Evolutionary conservation across 2,329 filamentous ascomycete genomes (phyloP).

Genomic region (Colletotrichum chlorophyti): DNA sequence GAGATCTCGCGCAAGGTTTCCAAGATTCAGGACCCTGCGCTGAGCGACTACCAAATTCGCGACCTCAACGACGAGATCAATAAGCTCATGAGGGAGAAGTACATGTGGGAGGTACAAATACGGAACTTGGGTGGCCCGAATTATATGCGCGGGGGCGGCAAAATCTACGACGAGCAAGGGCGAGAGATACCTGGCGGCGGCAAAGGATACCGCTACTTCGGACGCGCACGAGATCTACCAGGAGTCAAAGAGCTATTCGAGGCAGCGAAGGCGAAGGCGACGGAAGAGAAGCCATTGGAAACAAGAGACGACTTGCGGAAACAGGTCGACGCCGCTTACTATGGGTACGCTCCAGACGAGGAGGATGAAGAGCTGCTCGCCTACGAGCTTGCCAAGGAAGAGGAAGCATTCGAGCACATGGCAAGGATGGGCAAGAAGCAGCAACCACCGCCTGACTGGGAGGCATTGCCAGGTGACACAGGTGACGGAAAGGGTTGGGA

Average conservation of each 20-base stretch:
- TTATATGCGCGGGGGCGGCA: conserved; percentile 81
- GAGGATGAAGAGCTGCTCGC: conserved; percentile 82
- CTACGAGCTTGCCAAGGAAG: conserved; percentile 86
- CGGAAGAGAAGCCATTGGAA: conserved; percentile 68
- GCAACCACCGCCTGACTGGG: conserved; percentile 74
- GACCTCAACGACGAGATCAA: conserved; percentile 99
- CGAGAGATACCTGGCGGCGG: conserved; percentile 76
- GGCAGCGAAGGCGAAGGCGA: conserved; percentile 63
- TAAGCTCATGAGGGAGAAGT: conserved; percentile 98
- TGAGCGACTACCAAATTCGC: conserved; percentile 97
- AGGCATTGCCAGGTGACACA: conserved; percentile 83
- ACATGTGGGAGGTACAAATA: conserved; percentile 98
- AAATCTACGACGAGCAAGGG: conserved; percentile 77
- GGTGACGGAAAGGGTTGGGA: conserved; percentile 86
- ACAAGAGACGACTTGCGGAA: conserved; percentile 73
- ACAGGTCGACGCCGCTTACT: conserved; percentile 92
- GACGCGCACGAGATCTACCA: conserved; percentile 85
- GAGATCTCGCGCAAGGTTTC: conserved; percentile 97
- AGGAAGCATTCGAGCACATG: conserved; percentile 77
- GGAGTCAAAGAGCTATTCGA: conserved; percentile 98
- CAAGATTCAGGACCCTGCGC: conserved; percentile 87
- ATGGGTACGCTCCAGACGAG: conserved; percentile 92
- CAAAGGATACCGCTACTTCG: conserved; percentile 95
- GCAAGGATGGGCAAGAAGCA: conserved; percentile 61
- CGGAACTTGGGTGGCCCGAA: conserved; percentile 95